Evolutionary conservation across 768 basidiomycete genomes (phyloP).

Genomic region (Gelatoporia subvermispora): DNA sequence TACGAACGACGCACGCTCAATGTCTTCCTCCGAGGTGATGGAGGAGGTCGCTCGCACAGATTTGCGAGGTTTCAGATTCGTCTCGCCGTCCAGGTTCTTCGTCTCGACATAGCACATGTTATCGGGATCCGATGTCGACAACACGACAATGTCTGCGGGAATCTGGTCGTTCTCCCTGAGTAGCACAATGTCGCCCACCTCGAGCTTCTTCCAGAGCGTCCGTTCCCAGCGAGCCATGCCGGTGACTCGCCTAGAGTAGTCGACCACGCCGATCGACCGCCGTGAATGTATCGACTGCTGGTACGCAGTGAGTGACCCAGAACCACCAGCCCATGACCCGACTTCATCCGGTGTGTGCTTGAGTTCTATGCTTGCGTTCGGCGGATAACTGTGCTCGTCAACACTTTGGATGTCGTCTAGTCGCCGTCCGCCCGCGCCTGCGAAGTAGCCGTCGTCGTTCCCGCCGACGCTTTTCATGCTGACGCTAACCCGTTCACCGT

Average conservation of each 20-base stretch:
- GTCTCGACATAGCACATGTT: conserved; percentile 95
- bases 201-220: conserved; percentile 97
- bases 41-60: conserved; percentile 70
- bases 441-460: conserved; percentile 32
- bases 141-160: conserved; percentile 90
- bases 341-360: conserved; percentile 1
- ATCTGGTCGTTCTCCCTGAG: conserved; percentile 93
- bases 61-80: conserved; percentile 87
- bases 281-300: conserved; percentile 55
- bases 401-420: conserved; percentile 62
- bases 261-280: conserved; percentile 68
- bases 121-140: conserved; percentile 88
- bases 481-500: conserved; percentile 32
- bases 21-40: conserved; percentile 82
- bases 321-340: conserved; percentile 24
- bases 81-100: conserved; percentile 97
- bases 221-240: conserved; percentile 88
- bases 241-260: conserved; percentile 62
- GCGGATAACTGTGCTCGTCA: conserved; percentile 60
- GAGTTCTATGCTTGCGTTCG: not conserved
- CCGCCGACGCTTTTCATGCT: conserved; percentile 31
- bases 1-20: conserved; percentile 81
- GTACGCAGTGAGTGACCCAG: conserved; percentile 39
- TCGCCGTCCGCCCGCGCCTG: conserved; percentile 32
- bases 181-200: conserved; percentile 93